Base-by-base conservation (phyloP, 2,329 filamentous ascomycete genomes). In the Plectosphaerella plurivora region DNA sequence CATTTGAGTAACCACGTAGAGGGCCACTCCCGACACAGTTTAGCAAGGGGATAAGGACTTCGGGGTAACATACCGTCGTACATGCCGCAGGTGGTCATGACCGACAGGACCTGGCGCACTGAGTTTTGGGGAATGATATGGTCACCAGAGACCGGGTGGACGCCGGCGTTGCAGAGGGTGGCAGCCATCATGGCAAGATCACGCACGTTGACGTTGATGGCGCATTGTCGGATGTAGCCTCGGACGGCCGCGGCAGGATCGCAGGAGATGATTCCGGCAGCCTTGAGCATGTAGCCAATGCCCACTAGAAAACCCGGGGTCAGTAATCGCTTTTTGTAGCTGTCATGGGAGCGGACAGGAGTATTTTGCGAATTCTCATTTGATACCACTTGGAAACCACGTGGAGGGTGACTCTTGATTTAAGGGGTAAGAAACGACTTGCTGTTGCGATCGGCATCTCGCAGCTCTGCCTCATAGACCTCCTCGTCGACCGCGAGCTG, bases 81-180 rank as follows among this genome's bases (percentile, higher is more conserved):
- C 68, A 72, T 72, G 28, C 69, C 68, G 44, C 69, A 72, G 1
- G 69, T 72, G 1, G 69, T 71, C 68, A 72, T 72, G 51, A 72
- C 65, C 9, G 69, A 72, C 3, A 72, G 60, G 1, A 72, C 68
- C 45, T 72, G 69, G 8, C 69, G 65, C 1, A 71, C 68, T 47
- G 66, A 70, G 3, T 57, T 54, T 4, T 68, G 66, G 0, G 68
- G 66, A 11, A 72, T 71, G 12, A 72, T 65, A 10, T 25, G 45
- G 14, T 70, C 66, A 2, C 61, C 61, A 0, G 63, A 67, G 6
- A 62, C 50, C 1, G 69, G 69, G 24, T 72, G 65, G 3, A 66
- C 60, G 6, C 69, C 69, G 1, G 60, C 67, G 51, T 72, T 72
- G 57, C 63, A 62, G 10, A 72, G 63, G 0, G 67, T 70, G 2